phyloP scores from a whole-genome alignment of 768 basidiomycete species.

The Inosperma sp. region DNA sequence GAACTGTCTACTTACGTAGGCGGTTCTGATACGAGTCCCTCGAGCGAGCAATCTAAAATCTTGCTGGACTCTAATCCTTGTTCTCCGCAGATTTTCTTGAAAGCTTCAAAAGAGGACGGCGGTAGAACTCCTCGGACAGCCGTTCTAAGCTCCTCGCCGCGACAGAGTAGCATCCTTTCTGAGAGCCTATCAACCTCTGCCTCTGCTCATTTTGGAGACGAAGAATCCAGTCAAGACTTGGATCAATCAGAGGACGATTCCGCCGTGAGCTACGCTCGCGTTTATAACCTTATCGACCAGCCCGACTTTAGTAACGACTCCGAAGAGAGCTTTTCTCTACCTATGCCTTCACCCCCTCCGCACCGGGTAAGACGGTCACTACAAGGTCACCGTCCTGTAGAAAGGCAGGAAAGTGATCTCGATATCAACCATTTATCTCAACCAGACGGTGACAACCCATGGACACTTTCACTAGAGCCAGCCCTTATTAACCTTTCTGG shows the following conservation, averaged over 20 bases:
- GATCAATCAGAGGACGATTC: constrained; percentile 5
- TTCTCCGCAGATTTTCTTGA: background rate
- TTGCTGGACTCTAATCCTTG: too few species aligned
- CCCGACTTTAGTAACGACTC: background rate
- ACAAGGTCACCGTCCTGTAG: constrained; percentile 1
- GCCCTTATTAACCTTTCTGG: constrained; percentile 14
- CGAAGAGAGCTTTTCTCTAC: background rate
- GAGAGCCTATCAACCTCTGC: background rate
- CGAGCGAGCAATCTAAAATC: too few species aligned
- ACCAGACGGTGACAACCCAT: constrained; percentile 26
- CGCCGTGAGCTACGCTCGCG: background rate
- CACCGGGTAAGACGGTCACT: background rate
- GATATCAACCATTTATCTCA: constrained; percentile 20
- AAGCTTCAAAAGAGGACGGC: background rate
- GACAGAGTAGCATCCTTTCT: background rate
- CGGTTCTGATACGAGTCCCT: too few species aligned
- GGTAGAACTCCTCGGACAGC: constrained; percentile 3
- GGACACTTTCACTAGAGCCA: constrained; percentile 30
- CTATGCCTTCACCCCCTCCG: background rate
- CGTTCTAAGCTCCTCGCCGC: background rate
- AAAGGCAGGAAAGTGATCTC: background rate
- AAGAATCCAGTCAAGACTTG: constrained; percentile 5
- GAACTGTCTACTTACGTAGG: too few species aligned
- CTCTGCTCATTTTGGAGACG: constrained; percentile 7
- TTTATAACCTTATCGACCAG: background rate